Percentiles rank a stretch among this genome's conserved stretches.
Conservation (phyloP, 2,329 filamentous ascomycete genomes). For the Samsoniella hepiali region DNA sequence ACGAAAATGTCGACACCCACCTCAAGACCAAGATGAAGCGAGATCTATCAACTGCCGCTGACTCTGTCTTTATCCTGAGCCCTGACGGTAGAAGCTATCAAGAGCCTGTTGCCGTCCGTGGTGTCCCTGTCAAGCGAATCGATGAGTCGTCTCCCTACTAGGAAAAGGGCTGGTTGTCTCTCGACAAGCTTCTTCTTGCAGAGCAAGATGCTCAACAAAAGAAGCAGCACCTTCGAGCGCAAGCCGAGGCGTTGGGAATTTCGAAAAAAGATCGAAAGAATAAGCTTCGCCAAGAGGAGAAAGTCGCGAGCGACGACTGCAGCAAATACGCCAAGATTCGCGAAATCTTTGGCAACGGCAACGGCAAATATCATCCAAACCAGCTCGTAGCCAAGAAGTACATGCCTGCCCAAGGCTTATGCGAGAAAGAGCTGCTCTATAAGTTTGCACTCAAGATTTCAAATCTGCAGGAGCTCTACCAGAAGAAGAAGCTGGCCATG, state of each 20-base stretch:
- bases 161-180: constrained; percentile 30
- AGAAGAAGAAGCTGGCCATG: constrained; percentile 31
- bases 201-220: constrained; percentile 25
- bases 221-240: constrained; percentile 20
- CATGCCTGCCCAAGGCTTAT: constrained; percentile 31
- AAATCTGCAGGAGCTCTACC: constrained; percentile 29
- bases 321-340: constrained; percentile 34
- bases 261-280: constrained; percentile 13
- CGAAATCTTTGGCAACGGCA: constrained; percentile 31
- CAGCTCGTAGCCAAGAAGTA: constrained; percentile 34
- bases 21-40: not conserved
- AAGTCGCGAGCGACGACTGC: constrained; percentile 31
- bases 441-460: constrained; percentile 33
- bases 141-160: constrained; percentile 31
- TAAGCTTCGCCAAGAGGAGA: constrained; percentile 18
- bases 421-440: constrained; percentile 36
- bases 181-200: constrained; percentile 29
- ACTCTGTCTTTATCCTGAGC: constrained; percentile 23
- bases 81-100: constrained; percentile 26
- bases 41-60: not conserved
- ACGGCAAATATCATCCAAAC: constrained; percentile 34
- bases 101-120: constrained; percentile 26
- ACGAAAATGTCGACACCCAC: not conserved
- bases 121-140: constrained; percentile 29
- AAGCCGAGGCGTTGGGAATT: not conserved